A percentile compares a stretch with the other conserved stretches of the same genome.
phyloP scores from a whole-genome alignment of 2,329 filamentous ascomycete species.

The Plectosphaerella plurivora region DNA sequence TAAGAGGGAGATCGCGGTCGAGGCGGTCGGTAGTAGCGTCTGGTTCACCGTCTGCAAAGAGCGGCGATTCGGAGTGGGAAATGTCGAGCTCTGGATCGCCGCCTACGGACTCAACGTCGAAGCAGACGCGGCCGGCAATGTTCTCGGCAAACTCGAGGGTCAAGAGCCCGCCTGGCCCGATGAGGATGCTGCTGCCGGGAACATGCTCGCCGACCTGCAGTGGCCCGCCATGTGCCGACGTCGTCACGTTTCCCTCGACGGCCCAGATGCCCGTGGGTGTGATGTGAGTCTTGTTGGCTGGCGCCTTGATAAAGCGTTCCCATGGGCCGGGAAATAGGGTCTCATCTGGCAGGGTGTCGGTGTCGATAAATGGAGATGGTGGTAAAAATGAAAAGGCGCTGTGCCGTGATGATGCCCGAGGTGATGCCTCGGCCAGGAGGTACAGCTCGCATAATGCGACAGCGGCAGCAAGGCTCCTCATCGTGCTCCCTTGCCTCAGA shows the following conservation, averaged over 20 bases:
- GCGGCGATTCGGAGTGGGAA: constrained; percentile 16
- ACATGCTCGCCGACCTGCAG: constrained; percentile 6
- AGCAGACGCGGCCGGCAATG: constrained; percentile 31
- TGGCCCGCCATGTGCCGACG: constrained; percentile 10
- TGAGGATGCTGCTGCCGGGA: constrained; percentile 14
- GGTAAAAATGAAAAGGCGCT: no score
- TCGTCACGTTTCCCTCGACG: constrained; percentile 25
- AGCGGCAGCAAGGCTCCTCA: no score
- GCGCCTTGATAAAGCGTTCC: constrained; percentile 31
- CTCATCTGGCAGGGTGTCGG: constrained; percentile 19
- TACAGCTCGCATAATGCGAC: no score
- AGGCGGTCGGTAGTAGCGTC: constrained; percentile 18
- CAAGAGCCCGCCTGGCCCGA: constrained; percentile 25
- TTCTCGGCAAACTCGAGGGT: constrained; percentile 36
- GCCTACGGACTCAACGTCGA: constrained; percentile 21
- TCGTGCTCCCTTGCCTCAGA: no score
- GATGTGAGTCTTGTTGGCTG: constrained; percentile 27
- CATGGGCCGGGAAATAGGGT: constrained; percentile 33
- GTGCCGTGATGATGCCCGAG: no score
- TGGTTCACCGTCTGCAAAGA: constrained; percentile 13
- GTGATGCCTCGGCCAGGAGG: no score
- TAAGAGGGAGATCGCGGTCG: constrained; percentile 14
- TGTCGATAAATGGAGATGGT: constrained; percentile 9
- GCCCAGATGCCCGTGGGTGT: constrained; percentile 24
- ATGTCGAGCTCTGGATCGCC: constrained; percentile 20